Evolutionary conservation across 73 alveolate species (phyloP).

Genomic region (Paramecium pentaurelia): DNA sequence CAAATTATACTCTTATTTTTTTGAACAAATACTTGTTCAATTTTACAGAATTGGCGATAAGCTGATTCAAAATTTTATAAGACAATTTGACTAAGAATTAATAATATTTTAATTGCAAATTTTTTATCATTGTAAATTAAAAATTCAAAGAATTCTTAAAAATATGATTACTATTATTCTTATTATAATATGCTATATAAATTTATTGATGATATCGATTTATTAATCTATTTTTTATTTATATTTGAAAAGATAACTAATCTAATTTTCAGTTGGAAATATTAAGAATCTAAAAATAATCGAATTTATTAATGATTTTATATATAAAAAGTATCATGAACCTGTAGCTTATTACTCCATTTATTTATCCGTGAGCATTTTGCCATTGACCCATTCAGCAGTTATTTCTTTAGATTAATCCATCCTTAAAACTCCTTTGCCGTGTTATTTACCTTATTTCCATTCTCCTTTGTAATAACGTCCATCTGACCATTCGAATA

Average conservation of each 20-base stretch:
- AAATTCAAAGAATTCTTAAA: no score
- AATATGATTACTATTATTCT: no score
- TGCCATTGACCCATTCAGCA: slow-evolving; percentile 43
- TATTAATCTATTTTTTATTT: no score
- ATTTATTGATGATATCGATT: no score
- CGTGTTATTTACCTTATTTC: slow-evolving; percentile 47
- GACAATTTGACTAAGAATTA: neutral
- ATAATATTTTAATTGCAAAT: no score
- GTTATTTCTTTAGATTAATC: neutral
- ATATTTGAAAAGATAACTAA: neutral
- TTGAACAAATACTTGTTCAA: neutral
- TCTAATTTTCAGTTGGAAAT: neutral
- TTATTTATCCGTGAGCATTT: slow-evolving; percentile 26
- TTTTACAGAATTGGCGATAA: neutral
- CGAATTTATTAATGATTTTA: neutral
- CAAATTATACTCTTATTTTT: no score
- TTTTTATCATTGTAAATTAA: no score
- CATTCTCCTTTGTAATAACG: slow-evolving; percentile 43
- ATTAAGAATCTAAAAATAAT: neutral
- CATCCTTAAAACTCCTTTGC: slow-evolving; percentile 7
- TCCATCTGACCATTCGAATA: slow-evolving; percentile 58
- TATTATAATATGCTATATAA: no score
- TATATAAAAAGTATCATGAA: neutral
- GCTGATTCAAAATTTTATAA: neutral
- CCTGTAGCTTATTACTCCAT: neutral